Base-by-base conservation (phyloP, 495 filamentous ascomycete species). In the Corynascus novoguineensis region DNA sequence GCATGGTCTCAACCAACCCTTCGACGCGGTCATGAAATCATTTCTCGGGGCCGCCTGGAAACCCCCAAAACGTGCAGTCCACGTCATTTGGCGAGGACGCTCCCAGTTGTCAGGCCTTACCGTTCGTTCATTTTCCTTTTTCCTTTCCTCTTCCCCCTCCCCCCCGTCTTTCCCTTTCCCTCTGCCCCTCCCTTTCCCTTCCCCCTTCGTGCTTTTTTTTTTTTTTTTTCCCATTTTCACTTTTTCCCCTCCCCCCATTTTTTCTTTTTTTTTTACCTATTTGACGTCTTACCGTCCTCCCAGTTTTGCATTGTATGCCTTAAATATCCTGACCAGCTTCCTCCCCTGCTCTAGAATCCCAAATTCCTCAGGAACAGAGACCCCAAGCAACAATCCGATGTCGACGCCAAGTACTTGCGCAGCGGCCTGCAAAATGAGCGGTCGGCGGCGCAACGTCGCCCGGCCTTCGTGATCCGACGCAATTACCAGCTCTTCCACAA, bases 401-500 rank as follows among this genome's bases (percentile, higher is more conserved):
- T 40, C 44, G n/a, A 17, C 22, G 10, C 29, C 9, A 12, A 19
- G 27, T 4, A 7, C 6, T 35, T 57, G 12, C 40, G 49, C 11
- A 21, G 17, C 21, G 27, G 49, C 41, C 54, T 57, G 19, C 31
- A 52, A 3, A 38, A 42, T 15, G 42, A 5, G 0, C 8, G 14
- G 7, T 15, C 31, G 10, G 0, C 24, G n/a, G 4, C 22, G 6
- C 4, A 6, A 15, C 25, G 27, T 6, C 44, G 28, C 0, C 47
- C 53, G 22, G 17, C n/a, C 35, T 35, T 38, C 32, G 0, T 22
- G 9, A 3, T 12, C 25, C 58, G 56, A 24, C 61, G 61, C 2
- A 68, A 67, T 50, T 71, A 70, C 50, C 22, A 59, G 25, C 34
- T 67, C 32, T 68, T 74, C 51, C 54, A 64, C 21, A 37, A 32